Evolutionary conservation across 805 yeast species (phyloP).

Genomic region (Monosporozyma aerobia): DNA sequence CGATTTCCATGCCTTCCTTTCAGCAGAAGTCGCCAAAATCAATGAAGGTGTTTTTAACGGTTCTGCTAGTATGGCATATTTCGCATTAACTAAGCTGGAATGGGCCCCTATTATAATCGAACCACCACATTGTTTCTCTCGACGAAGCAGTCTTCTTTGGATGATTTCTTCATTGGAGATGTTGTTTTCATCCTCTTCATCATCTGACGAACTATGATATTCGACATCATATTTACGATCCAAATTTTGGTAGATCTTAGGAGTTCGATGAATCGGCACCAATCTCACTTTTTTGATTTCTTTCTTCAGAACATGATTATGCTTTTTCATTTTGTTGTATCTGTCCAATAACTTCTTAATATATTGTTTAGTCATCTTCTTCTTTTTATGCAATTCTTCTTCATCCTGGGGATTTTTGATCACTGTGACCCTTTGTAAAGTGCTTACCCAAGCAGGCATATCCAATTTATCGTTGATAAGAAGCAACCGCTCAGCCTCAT

Average conservation of each 20-base stretch:
- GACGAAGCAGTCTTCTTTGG: conserved; percentile 3
- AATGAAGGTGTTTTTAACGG: conserved; percentile 24
- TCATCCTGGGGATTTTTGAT: conserved; percentile 40
- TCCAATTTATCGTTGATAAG: conserved; percentile 36
- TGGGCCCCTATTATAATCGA: conserved; percentile 16
- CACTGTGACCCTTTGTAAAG: conserved; percentile 39
- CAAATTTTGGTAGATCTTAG: conserved; percentile 14
- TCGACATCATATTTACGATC: conserved; percentile 15
- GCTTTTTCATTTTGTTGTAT: conserved; percentile 20
- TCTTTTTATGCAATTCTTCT: conserved; percentile 44
- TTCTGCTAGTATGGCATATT: conserved; percentile 23
- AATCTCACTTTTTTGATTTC: conserved; percentile 12
- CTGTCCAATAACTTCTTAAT: conserved; percentile 28
- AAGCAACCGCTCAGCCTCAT: conserved; percentile 45
- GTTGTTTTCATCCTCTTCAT: conserved; percentile 21
- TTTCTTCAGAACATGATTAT: conserved; percentile 13
- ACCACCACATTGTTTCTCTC: conserved; percentile 15
- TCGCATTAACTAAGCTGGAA: conserved; percentile 1
- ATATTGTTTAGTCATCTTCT: conserved; percentile 43
- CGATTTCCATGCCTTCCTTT: conserved; percentile 15
- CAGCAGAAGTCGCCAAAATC: conserved; percentile 14
- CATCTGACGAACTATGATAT: conserved; percentile 27
- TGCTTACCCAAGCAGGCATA: conserved; percentile 40
- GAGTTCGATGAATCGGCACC: conserved; percentile 5
- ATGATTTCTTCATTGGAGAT: conserved; percentile 9